phyloP scores from a whole-genome alignment of 2,329 filamentous ascomycete genomes.

The Diaporthe sp. region DNA sequence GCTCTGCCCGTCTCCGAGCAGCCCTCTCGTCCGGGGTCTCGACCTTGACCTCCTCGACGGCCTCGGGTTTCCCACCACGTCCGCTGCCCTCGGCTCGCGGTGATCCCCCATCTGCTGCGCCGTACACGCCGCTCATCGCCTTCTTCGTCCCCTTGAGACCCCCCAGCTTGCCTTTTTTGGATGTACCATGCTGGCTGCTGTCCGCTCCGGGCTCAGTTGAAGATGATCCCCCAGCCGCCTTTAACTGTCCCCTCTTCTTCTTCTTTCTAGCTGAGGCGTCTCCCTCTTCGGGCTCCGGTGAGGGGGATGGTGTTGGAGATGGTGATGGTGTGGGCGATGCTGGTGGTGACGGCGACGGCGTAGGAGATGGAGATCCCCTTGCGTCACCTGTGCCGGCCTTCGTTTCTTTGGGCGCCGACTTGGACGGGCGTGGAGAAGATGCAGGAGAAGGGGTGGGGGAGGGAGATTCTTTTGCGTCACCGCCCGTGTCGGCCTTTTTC shows the following conservation, averaged over 20 bases:
- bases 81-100: background rate
- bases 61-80: constrained; percentile 46
- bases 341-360: constrained; percentile 1
- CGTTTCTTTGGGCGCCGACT: background rate
- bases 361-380: background rate
- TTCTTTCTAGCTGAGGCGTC: background rate
- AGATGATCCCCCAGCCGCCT: background rate
- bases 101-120: background rate
- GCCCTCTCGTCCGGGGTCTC: constrained; percentile 63
- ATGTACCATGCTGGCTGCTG: background rate
- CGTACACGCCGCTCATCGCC: background rate
- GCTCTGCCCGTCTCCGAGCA: constrained; percentile 65
- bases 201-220: constrained; percentile 14
- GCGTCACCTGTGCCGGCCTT: background rate
- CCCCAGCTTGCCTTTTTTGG: constrained; percentile 50
- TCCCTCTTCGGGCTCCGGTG: constrained; percentile 5
- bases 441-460: background rate
- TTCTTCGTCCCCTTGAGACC: constrained; percentile 31
- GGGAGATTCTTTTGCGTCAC: background rate
- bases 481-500: too few species aligned
- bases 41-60: constrained; percentile 51
- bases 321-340: constrained; percentile 29
- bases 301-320: constrained; percentile 36
- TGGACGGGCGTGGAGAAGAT: background rate
- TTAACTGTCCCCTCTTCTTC: constrained; percentile 22